A percentile compares a stretch with the other conserved stretches of the same genome.
Evolutionary conservation across 1,139 yeast species (phyloP).

Genomic region (Pneumocystis murina): DNA sequence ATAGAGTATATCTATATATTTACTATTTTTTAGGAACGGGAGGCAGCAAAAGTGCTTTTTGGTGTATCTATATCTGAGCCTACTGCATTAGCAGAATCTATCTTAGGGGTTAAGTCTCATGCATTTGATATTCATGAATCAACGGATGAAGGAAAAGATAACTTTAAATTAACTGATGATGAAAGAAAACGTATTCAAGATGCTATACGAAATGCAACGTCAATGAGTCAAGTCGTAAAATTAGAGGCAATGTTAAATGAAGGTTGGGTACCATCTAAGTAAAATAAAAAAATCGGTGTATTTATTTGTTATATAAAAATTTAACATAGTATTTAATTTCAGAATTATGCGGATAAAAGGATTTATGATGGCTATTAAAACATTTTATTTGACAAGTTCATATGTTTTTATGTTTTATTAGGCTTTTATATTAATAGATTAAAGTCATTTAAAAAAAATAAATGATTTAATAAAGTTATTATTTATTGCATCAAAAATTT

Average conservation of each 20-base stretch:
- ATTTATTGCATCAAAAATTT: too few relatives aligned
- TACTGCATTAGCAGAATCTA: conserved; percentile 21
- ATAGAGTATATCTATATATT: not conserved
- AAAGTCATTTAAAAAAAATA: too few relatives aligned
- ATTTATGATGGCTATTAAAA: too few relatives aligned
- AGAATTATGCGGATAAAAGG: not conserved
- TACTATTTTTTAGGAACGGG: conserved; percentile 31
- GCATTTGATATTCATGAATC: conserved; percentile 15
- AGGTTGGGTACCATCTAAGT: conserved; percentile 10
- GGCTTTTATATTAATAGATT: too few relatives aligned
- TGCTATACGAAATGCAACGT: conserved; percentile 46
- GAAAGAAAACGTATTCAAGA: conserved; percentile 39
- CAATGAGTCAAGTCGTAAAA: conserved; percentile 57
- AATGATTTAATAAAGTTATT: too few relatives aligned
- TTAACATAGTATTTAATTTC: not conserved
- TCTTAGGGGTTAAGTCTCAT: conserved; percentile 18
- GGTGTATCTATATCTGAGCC: conserved; percentile 27
- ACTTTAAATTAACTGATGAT: conserved; percentile 31
- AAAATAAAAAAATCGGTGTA: not conserved
- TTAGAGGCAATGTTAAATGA: conserved; percentile 34
- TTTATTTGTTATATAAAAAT: not conserved
- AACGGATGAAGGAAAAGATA: conserved; percentile 16
- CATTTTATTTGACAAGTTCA: too few relatives aligned
- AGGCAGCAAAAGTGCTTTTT: conserved; percentile 31
- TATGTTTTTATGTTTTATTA: too few relatives aligned